phyloP scores from a whole-genome alignment of 768 basidiomycete species.

The Asterophora lycoperdoides region DNA sequence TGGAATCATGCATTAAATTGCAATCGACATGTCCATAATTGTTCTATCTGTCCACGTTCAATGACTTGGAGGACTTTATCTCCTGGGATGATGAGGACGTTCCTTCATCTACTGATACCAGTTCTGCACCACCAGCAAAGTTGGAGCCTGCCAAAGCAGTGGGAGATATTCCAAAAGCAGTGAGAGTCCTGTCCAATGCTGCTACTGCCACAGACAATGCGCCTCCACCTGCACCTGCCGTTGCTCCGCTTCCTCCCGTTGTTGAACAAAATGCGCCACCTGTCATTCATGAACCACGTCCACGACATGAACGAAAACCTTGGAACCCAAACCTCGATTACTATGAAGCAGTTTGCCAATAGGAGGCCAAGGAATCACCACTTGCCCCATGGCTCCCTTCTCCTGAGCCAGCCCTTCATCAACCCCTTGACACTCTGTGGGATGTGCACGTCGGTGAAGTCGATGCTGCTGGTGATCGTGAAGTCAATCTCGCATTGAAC shows the following conservation, averaged over 20 bases:
- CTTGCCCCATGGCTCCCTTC: too few species aligned
- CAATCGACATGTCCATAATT: conserved; percentile 6
- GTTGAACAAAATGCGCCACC: too few species aligned
- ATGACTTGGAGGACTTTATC: neutral
- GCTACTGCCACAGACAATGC: too few species aligned
- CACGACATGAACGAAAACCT: neutral
- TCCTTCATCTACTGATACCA: neutral
- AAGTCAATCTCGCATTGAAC: too few species aligned
- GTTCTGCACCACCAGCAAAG: neutral
- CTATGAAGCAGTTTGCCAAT: neutral
- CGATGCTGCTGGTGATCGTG: too few species aligned
- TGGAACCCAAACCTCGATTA: neutral
- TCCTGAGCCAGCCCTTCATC: too few species aligned
- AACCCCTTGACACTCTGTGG: too few species aligned
- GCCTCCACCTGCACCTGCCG: neutral
- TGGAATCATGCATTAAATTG: too few species aligned
- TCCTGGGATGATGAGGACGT: neutral
- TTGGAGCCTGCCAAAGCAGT: neutral
- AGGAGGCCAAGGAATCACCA: neutral
- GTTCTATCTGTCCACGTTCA: neutral
- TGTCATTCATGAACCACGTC: neutral
- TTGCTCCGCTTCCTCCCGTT: too few species aligned
- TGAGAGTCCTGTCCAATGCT: too few species aligned
- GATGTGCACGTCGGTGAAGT: too few species aligned
- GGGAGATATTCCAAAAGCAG: too few species aligned